Evolutionary conservation across 1,284 basidiomycete species (phyloP).

Genomic region (Rhodotorula glutinis): DNA sequence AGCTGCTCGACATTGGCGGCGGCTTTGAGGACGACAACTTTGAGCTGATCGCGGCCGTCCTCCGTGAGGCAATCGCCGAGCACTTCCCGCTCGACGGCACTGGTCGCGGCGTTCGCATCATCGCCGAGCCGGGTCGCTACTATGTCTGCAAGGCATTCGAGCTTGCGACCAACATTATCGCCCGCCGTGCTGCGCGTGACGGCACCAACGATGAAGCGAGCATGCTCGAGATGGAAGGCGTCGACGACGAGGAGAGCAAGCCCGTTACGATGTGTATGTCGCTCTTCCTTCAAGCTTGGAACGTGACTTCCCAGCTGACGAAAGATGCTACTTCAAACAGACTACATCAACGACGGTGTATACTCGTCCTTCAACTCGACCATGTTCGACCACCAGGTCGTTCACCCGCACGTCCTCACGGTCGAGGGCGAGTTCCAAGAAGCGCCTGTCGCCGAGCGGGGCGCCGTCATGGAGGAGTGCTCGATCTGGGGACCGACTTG

Average conservation of each 20-base stretch:
- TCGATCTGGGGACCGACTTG: conserved; percentile 59
- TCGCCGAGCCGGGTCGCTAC: conserved; percentile 95
- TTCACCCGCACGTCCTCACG: conserved; percentile 75
- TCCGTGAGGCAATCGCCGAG: conserved; percentile 68
- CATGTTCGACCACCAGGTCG: conserved; percentile 86
- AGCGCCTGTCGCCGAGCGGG: neutral
- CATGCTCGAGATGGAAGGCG: conserved; percentile 36
- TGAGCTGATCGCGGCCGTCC: conserved; percentile 70
- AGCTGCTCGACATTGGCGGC: conserved; percentile 86
- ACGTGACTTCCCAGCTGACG: conserved; percentile 16
- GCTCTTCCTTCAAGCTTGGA: no score
- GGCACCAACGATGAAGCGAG: conserved; percentile 35
- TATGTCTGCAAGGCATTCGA: conserved; percentile 91
- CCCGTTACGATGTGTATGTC: conserved; percentile 73
- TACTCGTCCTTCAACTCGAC: conserved; percentile 99
- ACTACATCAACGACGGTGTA: conserved; percentile 97
- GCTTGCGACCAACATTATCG: conserved; percentile 91
- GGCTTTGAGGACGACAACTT: conserved; percentile 92
- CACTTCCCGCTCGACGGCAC: conserved; percentile 71
- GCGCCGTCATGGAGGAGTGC: conserved; percentile 33
- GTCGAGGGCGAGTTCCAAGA: conserved; percentile 46
- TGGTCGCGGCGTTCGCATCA: conserved; percentile 69
- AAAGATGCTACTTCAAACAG: conserved; percentile 50
- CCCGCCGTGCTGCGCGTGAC: conserved; percentile 60
- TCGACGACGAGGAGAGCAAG: conserved; percentile 53